phyloP scores from a whole-genome alignment of 2,329 filamentous ascomycete genomes.

The Huntiella omanensis region DNA sequence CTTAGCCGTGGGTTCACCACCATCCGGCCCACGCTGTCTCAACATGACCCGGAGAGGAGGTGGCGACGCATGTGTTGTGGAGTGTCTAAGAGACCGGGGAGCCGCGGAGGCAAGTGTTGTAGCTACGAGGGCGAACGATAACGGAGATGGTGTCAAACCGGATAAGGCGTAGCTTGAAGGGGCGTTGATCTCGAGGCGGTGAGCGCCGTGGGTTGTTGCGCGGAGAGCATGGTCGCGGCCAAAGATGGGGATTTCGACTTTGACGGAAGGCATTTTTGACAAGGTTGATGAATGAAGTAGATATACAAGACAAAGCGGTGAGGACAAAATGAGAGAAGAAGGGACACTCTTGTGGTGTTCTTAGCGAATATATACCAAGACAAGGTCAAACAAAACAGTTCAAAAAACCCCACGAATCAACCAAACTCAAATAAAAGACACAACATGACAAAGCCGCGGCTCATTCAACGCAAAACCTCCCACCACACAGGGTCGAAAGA shows the following conservation, averaged over 20 bases:
- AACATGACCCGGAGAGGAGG: conserved; percentile 32
- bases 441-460: too few relatives aligned
- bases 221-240: conserved; percentile 21
- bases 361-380: too few relatives aligned
- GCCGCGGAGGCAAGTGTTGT: neutral
- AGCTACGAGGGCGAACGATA: conserved; percentile 19
- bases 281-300: neutral
- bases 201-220: conserved; percentile 25
- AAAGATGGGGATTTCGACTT: conserved; percentile 37
- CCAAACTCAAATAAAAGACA: too few relatives aligned
- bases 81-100: neutral
- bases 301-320: too few relatives aligned
- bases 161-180: conserved; percentile 29
- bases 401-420: too few relatives aligned
- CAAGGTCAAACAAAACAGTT: too few relatives aligned
- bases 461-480: too few relatives aligned
- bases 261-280: conserved; percentile 8
- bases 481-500: too few relatives aligned
- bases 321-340: too few relatives aligned
- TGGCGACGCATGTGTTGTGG: neutral
- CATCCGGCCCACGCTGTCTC: conserved; percentile 25
- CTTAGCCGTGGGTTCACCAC: neutral
- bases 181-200: conserved; percentile 35
- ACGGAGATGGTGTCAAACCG: conserved; percentile 30
- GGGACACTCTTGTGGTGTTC: too few relatives aligned